phyloP scores from a whole-genome alignment of 1,284 basidiomycete genomes.

The Pascua sp. region DNA sequence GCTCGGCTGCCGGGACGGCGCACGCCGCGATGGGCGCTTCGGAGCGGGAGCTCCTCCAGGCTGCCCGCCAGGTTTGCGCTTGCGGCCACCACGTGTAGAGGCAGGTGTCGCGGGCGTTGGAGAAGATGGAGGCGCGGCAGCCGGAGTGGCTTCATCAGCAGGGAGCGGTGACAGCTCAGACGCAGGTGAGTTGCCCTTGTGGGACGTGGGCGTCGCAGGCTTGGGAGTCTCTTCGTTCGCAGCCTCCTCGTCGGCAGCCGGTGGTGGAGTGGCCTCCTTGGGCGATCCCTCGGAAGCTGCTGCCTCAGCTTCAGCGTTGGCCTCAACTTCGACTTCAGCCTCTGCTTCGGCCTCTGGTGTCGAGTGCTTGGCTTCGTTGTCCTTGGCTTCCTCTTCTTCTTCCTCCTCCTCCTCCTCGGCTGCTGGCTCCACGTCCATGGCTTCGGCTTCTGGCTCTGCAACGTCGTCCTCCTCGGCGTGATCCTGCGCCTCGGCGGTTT shows the following conservation, averaged over 20 bases:
- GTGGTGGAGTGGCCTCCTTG: background rate
- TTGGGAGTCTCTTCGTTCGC: background rate
- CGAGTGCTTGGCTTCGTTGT: background rate
- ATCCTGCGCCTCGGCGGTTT: background rate
- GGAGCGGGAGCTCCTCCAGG: background rate
- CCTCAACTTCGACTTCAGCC: background rate
- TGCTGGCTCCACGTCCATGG: too few relatives aligned
- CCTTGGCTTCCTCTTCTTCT: background rate
- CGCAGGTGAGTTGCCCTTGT: slow-evolving; percentile 3
- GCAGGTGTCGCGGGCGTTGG: slow-evolving; percentile 3
- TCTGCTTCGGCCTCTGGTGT: background rate
- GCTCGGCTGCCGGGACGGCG: background rate
- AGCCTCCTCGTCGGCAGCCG: background rate
- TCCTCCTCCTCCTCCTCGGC: slow-evolving; percentile 29
- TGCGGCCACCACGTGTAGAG: background rate
- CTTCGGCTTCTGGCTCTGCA: too few relatives aligned
- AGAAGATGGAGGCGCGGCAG: slow-evolving; percentile 4
- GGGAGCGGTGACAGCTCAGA: slow-evolving; percentile 11
- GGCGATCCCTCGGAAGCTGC: too few relatives aligned
- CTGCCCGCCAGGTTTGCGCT: slow-evolving; percentile 3
- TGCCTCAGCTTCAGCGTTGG: background rate
- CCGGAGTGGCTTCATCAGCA: slow-evolving; percentile 3
- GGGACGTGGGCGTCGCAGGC: background rate
- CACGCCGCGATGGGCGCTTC: background rate
- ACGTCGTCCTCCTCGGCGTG: background rate